These are phyloP conservation scores for Ajuga chamaepitys DNA, from an alignment of 257 asterid genomes.

Conservation along the genomic window DNA sequence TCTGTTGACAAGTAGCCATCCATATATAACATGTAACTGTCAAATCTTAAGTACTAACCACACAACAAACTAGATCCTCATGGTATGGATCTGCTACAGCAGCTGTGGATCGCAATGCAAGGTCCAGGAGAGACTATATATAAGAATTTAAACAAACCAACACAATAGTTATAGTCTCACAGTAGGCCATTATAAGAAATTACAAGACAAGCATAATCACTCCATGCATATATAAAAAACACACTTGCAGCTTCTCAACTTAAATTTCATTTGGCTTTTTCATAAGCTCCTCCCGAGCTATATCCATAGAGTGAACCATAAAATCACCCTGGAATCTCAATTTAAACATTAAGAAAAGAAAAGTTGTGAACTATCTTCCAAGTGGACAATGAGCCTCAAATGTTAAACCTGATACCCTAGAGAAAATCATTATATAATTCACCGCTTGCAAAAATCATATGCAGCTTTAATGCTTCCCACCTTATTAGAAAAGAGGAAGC, in stretches of 20 bases:
- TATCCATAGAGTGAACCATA: no score
- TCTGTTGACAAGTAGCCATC: conserved; percentile 15
- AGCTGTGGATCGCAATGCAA: conserved; percentile 88
- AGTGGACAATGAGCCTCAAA: conserved; percentile 5
- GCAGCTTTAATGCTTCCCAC: conserved; percentile 85
- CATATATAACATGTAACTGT: conserved; percentile 1
- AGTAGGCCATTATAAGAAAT: neutral
- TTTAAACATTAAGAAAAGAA: neutral
- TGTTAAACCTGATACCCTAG: neutral
- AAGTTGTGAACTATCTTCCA: conserved; percentile 11
- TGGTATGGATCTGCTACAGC: no score
- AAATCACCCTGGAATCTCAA: conserved; percentile 55
- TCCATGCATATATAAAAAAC: conserved; percentile 4
- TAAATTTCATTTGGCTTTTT: conserved; percentile 91
- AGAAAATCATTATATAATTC: conserved; percentile 37
- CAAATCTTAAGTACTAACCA: conserved; percentile 54
- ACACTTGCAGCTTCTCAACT: conserved; percentile 90
- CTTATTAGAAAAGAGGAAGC: no score
- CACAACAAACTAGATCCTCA: conserved; percentile 78
- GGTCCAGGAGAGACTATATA: conserved; percentile 88
- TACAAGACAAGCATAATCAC: neutral
- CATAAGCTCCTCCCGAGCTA: no score
- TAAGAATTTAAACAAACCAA: neutral
- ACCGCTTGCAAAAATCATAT: conserved; percentile 94
- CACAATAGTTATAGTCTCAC: neutral